Evolutionary conservation across 2,329 filamentous ascomycete genomes (phyloP).

Genomic region (Exophiala viscosa): DNA sequence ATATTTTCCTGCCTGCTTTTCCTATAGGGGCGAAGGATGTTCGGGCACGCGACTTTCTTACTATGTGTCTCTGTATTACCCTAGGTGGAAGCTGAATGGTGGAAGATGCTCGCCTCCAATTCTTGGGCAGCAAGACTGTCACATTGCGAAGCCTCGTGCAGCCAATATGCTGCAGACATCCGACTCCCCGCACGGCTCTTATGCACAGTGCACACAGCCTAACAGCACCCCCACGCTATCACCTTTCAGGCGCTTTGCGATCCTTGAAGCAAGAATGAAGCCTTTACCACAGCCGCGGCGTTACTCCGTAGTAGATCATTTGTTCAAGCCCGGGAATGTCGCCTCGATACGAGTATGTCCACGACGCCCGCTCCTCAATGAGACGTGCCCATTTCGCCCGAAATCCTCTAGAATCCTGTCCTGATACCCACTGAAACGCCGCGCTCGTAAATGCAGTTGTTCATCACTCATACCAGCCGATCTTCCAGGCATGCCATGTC

Average conservation of each 20-base stretch:
- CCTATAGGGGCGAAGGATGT: not conserved
- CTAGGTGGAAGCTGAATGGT: conserved; percentile 14
- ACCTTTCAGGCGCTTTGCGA: conserved; percentile 7
- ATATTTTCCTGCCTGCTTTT: conserved; percentile 8
- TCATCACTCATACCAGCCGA: too few relatives aligned
- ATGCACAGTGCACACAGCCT: not conserved
- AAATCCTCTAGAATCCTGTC: too few relatives aligned
- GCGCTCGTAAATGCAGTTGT: too few relatives aligned
- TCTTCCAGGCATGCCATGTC: too few relatives aligned
- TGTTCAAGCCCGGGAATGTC: not conserved
- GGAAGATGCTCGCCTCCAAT: not conserved
- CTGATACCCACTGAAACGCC: too few relatives aligned
- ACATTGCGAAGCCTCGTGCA: not conserved
- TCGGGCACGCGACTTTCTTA: conserved; percentile 19
- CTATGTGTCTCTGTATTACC: conserved; percentile 5
- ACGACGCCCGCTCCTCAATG: too few relatives aligned
- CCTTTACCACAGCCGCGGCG: not conserved
- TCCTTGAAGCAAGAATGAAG: not conserved
- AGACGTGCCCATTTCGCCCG: too few relatives aligned
- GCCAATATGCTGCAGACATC: conserved; percentile 16
- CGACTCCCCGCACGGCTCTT: conserved; percentile 15
- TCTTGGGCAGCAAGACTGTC: not conserved
- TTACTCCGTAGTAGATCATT: too few relatives aligned
- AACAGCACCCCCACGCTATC: conserved; percentile 18
- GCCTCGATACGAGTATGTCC: not conserved